Base-by-base conservation (phyloP, 2,329 filamentous ascomycete species). In the Monosporascus sp. region DNA sequence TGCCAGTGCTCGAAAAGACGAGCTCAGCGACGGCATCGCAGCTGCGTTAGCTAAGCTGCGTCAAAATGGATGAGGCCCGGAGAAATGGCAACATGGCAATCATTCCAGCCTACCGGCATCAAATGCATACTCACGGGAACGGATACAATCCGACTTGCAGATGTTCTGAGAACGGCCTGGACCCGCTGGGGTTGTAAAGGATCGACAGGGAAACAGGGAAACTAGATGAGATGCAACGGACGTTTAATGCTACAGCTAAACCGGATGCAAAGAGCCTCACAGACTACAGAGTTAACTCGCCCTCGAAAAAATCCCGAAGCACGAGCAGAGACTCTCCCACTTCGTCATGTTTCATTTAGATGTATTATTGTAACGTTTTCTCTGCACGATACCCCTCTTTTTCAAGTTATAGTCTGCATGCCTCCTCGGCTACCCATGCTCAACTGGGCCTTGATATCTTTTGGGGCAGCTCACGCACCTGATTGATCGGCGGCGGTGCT, bases 41-140 rank as follows among this genome's bases (percentile, higher is more conserved):
- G 81, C 80, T 35, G 84, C 84, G 17, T 63, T 87, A 55, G 82
- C 82, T 7, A 83, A 72, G 58, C 66, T 87, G 24, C 73, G 82
- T 52, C 72, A 83, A 51, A 70, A 71, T 27, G 70, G 71, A 25
- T 67, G 55, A 64, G 6, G 41, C 14, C 2, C 22, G 24, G 24
- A 27, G 15, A 31, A 3, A 4, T 31, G n/a, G 14, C 11, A 24
- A 25, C 41, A 25, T 25, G 25, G 43, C 25, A 46, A 43, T 24
- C 8, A 43, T 35, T 14, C 31, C 31, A 14, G 31, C 31, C 5
- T 35, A 35, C 9, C 11, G 31, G 9, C 31, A 35, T 5, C 31
- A 35, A 35, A 35, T 5, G 31, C 31, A 35, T 14, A 35, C 31
- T 35, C 11, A 35, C 11, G 31, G 31, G 9, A 11, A 35, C 31